Evolutionary conservation across 2,329 filamentous ascomycete genomes (phyloP), one percentile per base, ranked within the genome.

Genomic region (Cordyceps farinosa): DNA sequence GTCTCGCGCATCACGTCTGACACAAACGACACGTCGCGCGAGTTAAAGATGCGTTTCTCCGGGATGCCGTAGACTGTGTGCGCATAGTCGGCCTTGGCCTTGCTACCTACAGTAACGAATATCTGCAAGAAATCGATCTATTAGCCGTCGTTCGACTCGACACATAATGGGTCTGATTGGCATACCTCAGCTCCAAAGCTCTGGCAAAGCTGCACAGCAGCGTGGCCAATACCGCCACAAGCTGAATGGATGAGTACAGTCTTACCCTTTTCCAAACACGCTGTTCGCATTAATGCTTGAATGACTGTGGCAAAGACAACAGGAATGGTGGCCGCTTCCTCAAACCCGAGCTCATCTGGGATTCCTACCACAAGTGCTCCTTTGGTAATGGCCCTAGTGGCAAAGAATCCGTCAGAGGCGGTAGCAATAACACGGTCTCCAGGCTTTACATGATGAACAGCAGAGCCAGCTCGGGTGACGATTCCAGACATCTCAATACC

Each of bases 31-130:
- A 38, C 54, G 57, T 72, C 66, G 2, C 72, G 65, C 10, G 69
- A 71, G 30, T 64, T 62, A 55, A 77, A 72, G 29, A 77, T 75
- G 29, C 69, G 69, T 2, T 65, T 5, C 9, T 40, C 13, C 10
- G 52, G 36, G 13, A 76, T 69, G 3, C 61, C 65, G 42, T 68
- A 72, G 1, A 53, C 50, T 0, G 69, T 52, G 5, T 68, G 63
- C 2, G 77, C 62, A 11, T 71, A 66, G 0, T 71, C 29, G 2
- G 66, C 67, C 63, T 78, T 76, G 4, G 68, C 69, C 8, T 68
- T 50, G 7, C 62, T 70, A 15, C 71, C 66, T 8, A 74, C 74
- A 0, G 76, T 77, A 1, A 59, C 63, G 17, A 62, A 70, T 9
- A 57, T 27, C 54, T 57, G 11, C 9, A 30, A 30, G 10, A 50